Percentiles rank a stretch among this genome's conserved stretches.
phyloP scores from a whole-genome alignment of 78 protist species.

The Salpingoeca rosetta region DNA sequence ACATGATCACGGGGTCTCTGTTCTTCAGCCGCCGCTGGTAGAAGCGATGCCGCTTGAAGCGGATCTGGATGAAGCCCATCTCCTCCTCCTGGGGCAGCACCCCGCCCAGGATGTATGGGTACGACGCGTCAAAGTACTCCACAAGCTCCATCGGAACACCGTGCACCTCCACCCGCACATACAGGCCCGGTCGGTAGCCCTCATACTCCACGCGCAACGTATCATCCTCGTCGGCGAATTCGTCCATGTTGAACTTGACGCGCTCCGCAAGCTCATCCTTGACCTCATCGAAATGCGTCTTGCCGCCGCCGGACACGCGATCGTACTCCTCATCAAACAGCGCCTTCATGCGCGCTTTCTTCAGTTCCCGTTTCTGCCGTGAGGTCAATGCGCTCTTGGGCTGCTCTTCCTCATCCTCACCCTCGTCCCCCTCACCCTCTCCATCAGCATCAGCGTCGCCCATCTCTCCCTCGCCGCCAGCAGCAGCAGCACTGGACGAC shows the following conservation, averaged over 20 bases:
- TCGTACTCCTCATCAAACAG: slow-evolving; percentile 18
- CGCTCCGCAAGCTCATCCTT: slow-evolving; percentile 17
- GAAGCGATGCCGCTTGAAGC: slow-evolving; percentile 97
- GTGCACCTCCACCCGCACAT: slow-evolving; percentile 74
- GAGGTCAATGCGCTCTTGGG: too few relatives aligned
- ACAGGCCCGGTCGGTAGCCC: slow-evolving; percentile 57
- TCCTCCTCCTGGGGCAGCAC: slow-evolving; percentile 71
- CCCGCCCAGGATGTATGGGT: slow-evolving; percentile 90
- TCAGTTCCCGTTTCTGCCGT: neutral
- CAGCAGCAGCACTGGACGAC: too few relatives aligned
- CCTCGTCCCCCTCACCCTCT: slow-evolving; percentile 26
- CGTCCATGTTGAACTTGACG: slow-evolving; percentile 6
- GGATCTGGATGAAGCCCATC: slow-evolving; percentile 69
- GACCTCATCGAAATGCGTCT: slow-evolving; percentile 6
- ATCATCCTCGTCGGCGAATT: slow-evolving; percentile 12
- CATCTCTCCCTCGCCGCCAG: too few relatives aligned
- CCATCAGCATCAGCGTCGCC: slow-evolving; percentile 28
- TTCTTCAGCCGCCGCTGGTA: slow-evolving; percentile 82
- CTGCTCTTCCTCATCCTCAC: slow-evolving; percentile 17
- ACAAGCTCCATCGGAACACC: slow-evolving; percentile 87
- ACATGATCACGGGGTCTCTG: slow-evolving; percentile 88
- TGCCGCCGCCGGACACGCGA: slow-evolving; percentile 27
- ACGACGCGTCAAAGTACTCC: slow-evolving; percentile 67
- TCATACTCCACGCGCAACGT: slow-evolving; percentile 18
- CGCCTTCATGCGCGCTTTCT: slow-evolving; percentile 27